Base-by-base conservation (phyloP, 805 yeast species). In the Metschnikowia drakensbergensis region DNA sequence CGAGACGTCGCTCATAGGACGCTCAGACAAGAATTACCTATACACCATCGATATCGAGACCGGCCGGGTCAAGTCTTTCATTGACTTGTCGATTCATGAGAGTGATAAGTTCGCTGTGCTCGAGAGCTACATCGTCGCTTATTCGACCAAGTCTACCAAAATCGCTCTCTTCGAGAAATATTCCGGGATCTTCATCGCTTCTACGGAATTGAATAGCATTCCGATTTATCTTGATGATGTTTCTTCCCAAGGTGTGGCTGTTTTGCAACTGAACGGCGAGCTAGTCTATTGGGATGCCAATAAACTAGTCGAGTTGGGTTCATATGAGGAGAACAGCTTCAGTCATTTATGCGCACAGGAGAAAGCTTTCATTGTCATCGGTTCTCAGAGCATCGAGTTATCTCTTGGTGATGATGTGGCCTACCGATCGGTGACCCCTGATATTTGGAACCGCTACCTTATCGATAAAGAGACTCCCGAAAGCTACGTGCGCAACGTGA, bases 1-100 rank as follows among this genome's bases (percentile, higher is more conserved):
- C 42, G 42, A 56, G 17, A 54, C 57, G 5, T 45, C 58, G 22
- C 36, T 64, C 8, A 35, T 63, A 11, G 54, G 63, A 1, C 51
- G 68, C 7, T 60, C 72, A 4, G 59, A 58, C 28, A 38, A 53
- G 4, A 58, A 61, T 26, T 45, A 66, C 7, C 51, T 68, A 8
- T 52, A 52, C 51, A 45, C 33, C 9, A 37, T 67, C 5, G 54
- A 66, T 36, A 32, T 55, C 5, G 42, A 52, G 6, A 53, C 51
- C 5, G 71, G 72, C 1, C 55, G 49, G 3, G 52, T 69, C 6
- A 22, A 54, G 22, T 64, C 62, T 52, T 64, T 72, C 45, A 65
- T 62, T 37, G 65, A 67, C 45, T 42, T 60, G n/a, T 61, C 58
- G 26, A 37, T 45, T 7, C 48, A 43, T 25, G 42, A n/a, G 11